phyloP scores from a whole-genome alignment of 805 yeast genomes.

The Cyberlindnera samutprakarnensis region DNA sequence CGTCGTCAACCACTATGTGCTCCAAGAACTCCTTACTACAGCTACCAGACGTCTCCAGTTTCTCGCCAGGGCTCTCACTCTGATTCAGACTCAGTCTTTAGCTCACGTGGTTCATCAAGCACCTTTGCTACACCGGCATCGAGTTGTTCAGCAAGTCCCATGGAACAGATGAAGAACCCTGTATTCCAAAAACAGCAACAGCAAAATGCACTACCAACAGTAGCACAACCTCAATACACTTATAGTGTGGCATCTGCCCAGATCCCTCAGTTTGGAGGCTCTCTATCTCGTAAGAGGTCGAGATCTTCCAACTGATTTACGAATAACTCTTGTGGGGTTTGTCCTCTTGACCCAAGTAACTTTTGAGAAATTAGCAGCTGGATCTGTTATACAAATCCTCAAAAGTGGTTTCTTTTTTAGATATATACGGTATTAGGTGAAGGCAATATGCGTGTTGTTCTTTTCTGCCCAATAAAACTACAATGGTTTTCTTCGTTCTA shows the following conservation, averaged over 20 bases:
- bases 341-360: no score
- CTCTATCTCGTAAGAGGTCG: background rate
- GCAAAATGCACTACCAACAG: no score
- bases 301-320: conserved; percentile 1
- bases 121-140: conserved; percentile 14
- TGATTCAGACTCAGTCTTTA: conserved; percentile 9
- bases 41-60: conserved; percentile 9
- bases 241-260: no score
- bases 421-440: no score
- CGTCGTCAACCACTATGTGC: conserved; percentile 5
- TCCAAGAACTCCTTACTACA: conserved; percentile 18
- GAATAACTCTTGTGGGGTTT: no score
- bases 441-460: no score
- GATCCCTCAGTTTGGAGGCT: conserved; percentile 1
- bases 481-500: no score
- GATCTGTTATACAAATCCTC: no score
- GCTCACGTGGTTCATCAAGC: conserved; percentile 14
- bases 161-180: conserved; percentile 5
- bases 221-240: no score
- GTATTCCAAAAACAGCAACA: background rate
- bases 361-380: no score
- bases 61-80: conserved; percentile 15
- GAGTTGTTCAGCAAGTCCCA: conserved; percentile 14
- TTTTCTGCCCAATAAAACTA: no score
- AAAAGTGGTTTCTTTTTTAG: no score